Evolutionary conservation across 2,329 filamentous ascomycete species (phyloP), one percentile per base, ranked within the genome.

Genomic region (Aspergillus costaricaensis): DNA sequence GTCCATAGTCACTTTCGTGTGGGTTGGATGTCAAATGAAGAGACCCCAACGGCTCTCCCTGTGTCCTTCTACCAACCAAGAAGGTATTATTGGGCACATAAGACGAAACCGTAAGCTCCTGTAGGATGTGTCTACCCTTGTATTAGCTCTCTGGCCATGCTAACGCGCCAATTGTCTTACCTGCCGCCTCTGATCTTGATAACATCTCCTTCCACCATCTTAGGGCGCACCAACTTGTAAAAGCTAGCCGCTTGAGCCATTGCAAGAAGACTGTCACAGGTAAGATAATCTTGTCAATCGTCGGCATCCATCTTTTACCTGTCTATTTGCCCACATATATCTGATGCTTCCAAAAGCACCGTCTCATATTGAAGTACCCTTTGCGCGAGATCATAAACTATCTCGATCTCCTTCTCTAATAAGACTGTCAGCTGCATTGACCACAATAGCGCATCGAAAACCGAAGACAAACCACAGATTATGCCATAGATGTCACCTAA

Each of bases 341-440:
- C 88, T 0, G 92, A 96, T n/a, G 88, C 87, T 1, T 79, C 74
- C 4, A 86, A 77, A 9, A 99, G 82, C 5, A 86, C 73, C 1
- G 84, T 79, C 70, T 94, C 88, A 64, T 90, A 85, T 62, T 86
- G 80, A 0, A 97, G 79, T 15, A 97, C 81, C 39, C 81, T 82
- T 50, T 90, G 85, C 1, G 91, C 87, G 30, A 99, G 85, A 3
- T 85, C 80, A 68, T 97, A 90, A 0, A 95, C 84, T 47, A 98
- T 91, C 67, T 96, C 91, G 48, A 97, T 93, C 73, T 99, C 94
- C 58, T 86, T 87, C 70, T 96, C 93, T 90, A 25, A n/a, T 21
- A 36, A 32, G 5, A 19, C 15, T 5, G n/a, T 61, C 30, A 63
- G 51, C 15, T 41, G n/a, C 15, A 8, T 39, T 32, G 8, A 5